Percentiles rank a stretch among this genome's conserved stretches.
phyloP scores from a whole-genome alignment of 1,139 yeast genomes.

The Hansenula lynferdii region DNA sequence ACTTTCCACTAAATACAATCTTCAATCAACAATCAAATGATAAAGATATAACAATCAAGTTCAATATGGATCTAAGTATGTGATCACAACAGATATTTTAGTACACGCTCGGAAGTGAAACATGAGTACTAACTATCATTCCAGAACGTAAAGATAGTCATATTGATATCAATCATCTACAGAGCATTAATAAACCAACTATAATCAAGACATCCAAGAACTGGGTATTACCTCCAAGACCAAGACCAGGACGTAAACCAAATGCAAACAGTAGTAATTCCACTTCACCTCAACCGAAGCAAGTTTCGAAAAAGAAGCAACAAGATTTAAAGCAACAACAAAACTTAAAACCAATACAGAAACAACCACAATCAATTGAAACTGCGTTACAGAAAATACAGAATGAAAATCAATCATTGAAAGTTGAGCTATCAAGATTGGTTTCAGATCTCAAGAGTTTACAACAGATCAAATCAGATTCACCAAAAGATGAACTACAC shows the following conservation, averaged over 20 bases:
- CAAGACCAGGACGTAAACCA: slow-evolving; percentile 88
- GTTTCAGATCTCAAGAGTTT: slow-evolving; percentile 19
- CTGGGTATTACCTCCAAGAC: slow-evolving; percentile 90
- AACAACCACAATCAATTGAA: slow-evolving; percentile 7
- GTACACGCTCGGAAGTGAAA: neutral
- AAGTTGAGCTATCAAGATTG: slow-evolving; percentile 19
- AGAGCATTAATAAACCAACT: slow-evolving; percentile 11
- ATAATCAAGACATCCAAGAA: slow-evolving; percentile 58
- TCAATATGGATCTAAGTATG: slow-evolving; percentile 1
- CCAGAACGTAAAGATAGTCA: neutral
- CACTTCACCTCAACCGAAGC: slow-evolving; percentile 8
- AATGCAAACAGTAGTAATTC: no score
- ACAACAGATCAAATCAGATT: slow-evolving; percentile 6
- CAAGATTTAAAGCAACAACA: slow-evolving; percentile 3
- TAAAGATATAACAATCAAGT: neutral
- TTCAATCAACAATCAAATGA: neutral
- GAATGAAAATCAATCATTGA: slow-evolving; percentile 19
- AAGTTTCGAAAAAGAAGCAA: slow-evolving; percentile 12
- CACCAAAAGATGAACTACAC: slow-evolving; percentile 8
- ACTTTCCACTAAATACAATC: neutral
- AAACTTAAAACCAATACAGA: neutral
- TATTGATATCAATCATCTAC: slow-evolving; percentile 2
- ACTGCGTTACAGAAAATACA: slow-evolving; percentile 17
- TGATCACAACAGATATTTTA: neutral
- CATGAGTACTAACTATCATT: neutral